Base-by-base conservation (phyloP, 345 rosid species). In the Citrus medica region DNA sequence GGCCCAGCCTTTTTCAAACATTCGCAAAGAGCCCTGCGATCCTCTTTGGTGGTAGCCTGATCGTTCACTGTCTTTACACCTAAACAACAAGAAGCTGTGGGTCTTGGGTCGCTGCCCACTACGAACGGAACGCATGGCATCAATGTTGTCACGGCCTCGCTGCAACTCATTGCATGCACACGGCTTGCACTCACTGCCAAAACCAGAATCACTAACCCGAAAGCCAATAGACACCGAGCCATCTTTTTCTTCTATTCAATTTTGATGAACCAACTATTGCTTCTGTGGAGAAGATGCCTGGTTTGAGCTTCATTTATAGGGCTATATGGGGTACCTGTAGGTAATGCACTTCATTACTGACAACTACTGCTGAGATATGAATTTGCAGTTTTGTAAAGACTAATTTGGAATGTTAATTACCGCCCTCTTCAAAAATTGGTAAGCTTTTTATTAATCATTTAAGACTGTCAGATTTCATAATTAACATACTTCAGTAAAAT, bases 1-100 rank as follows among this genome's bases (percentile, higher is more conserved):
- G 28, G 73, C 7, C 38, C 81, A 38, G 66, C 76, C 16, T 75
- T 55, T 53, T 79, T 78, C 22, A 78, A 78, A 64, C 85, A 80
- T 5, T 73, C 22, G 24, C 88, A 82, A 21, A 82, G 56, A 14
- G 68, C 22, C 69, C 63, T 32, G 3, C 80, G 83, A n/a, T 37
- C 77, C n/a, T 58, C 48, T 14, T 59, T 77, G 32, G 80, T 35
- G 53, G 4, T 22, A 3, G 83, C 82, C 71, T 19, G 24, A 27
- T 76, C 48, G 25, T 71, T 28, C 67, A 80, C 16, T 9, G 16
- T 72, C 37, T 27, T 22, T 25, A 73, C 60, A 0, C 53, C 75
- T 5, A 1, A 4, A 30, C 78, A 35, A 65, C 84, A 77, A 21
- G 70, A 4, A 4, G 12, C 71, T 7, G 24, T 4, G 4, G 68